phyloP scores from a whole-genome alignment of 768 basidiomycete genomes.

The Rubroboletus pulcherrimus region DNA sequence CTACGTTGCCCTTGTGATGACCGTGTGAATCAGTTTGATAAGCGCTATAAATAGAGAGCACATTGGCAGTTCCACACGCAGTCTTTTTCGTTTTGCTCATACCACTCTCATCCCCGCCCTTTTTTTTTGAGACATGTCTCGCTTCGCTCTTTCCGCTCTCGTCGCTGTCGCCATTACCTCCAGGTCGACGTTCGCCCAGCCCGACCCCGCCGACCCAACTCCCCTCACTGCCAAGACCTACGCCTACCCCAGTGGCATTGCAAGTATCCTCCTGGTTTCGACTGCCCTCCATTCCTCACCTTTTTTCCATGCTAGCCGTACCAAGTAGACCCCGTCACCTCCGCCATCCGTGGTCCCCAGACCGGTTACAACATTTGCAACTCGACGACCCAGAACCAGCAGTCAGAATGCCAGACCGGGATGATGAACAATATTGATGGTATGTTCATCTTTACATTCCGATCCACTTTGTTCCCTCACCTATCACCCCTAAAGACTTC shows the following conservation, averaged over 20 bases:
- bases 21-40: conserved; percentile 1
- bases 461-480: conserved; percentile 14
- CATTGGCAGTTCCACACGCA: no score
- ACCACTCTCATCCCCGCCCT: neutral
- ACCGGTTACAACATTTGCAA: conserved; percentile 67
- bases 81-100: neutral
- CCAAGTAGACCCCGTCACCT: conserved; percentile 42
- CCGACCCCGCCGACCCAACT: conserved; percentile 41
- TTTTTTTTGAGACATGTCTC: conserved; percentile 40
- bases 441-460: neutral
- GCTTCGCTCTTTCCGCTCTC: conserved; percentile 43
- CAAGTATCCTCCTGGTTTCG: conserved; percentile 15
- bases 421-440: conserved; percentile 55
- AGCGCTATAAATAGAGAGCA: conserved; percentile 8
- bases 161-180: conserved; percentile 31
- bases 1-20: neutral
- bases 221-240: conserved; percentile 47
- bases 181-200: conserved; percentile 27
- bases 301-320: conserved; percentile 39
- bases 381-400: conserved; percentile 57
- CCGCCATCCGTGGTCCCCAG: conserved; percentile 53
- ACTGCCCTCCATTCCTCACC: neutral
- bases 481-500: conserved; percentile 51
- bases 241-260: conserved; percentile 41
- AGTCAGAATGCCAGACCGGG: conserved; percentile 66